Evolutionary conservation across 2,329 filamentous ascomycete species (phyloP).

Genomic region (Epichloe hybrida): DNA sequence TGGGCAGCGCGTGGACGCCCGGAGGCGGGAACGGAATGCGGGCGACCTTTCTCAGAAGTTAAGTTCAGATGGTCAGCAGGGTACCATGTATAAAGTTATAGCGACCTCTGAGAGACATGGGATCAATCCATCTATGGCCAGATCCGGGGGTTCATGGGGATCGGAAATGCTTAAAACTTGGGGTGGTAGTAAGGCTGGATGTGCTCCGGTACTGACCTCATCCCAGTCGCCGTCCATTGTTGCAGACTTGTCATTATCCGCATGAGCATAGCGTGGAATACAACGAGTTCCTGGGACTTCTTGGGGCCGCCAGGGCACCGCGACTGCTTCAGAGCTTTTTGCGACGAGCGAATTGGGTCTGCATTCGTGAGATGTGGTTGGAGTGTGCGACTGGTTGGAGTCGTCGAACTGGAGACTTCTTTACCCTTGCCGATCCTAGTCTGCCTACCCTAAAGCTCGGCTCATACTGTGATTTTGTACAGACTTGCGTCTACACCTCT

Average conservation of each 20-base stretch:
- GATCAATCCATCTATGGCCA: neutral
- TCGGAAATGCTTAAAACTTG: neutral
- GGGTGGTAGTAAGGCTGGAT: constrained; percentile 10
- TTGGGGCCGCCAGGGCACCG: constrained; percentile 5
- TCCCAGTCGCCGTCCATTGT: constrained; percentile 57
- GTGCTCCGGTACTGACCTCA: constrained; percentile 31
- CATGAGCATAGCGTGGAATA: constrained; percentile 18
- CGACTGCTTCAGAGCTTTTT: constrained; percentile 4
- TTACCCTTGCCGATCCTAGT: neutral
- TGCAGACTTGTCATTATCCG: constrained; percentile 24
- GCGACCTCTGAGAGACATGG: neutral
- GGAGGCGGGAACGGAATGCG: constrained; percentile 71
- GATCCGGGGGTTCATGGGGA: neutral
- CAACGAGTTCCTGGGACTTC: neutral
- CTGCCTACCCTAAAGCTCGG: neutral
- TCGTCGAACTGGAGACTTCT: neutral
- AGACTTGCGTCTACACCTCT: neutral
- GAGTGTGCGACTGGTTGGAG: neutral
- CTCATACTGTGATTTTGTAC: neutral
- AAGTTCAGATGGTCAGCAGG: constrained; percentile 3
- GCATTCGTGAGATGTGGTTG: neutral
- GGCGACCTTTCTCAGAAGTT: constrained; percentile 51
- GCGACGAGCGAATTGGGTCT: neutral
- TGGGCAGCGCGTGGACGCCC: constrained; percentile 54
- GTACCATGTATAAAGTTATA: neutral